Conservation (phyloP, 352 stramenopile species). For the Pythium angustatum region DNA sequence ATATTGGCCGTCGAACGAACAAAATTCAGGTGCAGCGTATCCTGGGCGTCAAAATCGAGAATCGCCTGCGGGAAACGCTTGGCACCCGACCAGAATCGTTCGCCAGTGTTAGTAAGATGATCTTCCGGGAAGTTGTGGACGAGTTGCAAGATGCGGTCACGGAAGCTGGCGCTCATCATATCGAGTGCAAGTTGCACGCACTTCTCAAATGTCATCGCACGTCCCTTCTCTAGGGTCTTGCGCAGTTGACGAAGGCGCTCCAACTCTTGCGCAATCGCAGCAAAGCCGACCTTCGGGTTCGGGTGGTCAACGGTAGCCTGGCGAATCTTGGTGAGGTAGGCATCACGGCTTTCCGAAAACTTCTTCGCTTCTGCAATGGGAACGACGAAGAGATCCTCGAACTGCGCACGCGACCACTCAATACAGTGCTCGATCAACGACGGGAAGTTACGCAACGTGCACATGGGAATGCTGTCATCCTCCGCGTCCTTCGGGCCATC, state of each 20-base stretch:
- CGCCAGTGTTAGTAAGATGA: constrained; percentile 77
- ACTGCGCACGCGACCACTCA: constrained; percentile 95
- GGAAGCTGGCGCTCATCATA: constrained; percentile 80
- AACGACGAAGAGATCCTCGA: constrained; percentile 84
- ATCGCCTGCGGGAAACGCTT: constrained; percentile 82
- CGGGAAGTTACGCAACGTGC: constrained; percentile 99
- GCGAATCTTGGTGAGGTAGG: constrained; percentile 78
- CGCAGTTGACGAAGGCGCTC: constrained; percentile 64
- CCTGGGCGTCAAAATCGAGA: constrained; percentile 57
- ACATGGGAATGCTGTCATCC: constrained; percentile 99
- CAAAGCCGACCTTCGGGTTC: constrained; percentile 66
- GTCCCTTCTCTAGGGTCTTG: constrained; percentile 53
- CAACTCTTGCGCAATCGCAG: constrained; percentile 71
- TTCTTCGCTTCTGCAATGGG: constrained; percentile 84
- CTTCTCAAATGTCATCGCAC: constrained; percentile 64
- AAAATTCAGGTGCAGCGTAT: constrained; percentile 78
- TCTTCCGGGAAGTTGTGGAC: constrained; percentile 85
- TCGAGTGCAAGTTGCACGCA: constrained; percentile 72
- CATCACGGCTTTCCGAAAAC: constrained; percentile 69
- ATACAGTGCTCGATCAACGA: constrained; percentile 97
- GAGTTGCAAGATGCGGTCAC: constrained; percentile 88
- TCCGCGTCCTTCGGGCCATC: constrained; percentile 95
- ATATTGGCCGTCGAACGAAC: constrained; percentile 80
- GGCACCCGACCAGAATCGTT: constrained; percentile 84
- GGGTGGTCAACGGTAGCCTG: constrained; percentile 71